Evolutionary conservation across 2,329 filamentous ascomycete genomes (phyloP).

Genomic region (Calonectria pseudoturangicola): DNA sequence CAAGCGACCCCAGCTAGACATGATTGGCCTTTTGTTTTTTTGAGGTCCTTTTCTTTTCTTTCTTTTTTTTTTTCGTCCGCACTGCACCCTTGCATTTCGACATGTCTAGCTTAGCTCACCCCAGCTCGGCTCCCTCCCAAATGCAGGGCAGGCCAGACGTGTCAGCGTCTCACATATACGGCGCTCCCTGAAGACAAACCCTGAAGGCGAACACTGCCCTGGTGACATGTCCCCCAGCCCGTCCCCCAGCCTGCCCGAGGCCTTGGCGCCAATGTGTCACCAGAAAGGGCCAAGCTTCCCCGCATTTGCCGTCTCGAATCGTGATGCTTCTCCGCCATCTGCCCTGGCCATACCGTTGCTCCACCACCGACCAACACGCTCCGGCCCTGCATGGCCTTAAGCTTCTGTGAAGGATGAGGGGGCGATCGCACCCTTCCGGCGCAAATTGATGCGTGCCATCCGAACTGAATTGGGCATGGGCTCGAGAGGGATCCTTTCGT

Average conservation of each 20-base stretch:
- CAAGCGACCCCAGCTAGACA: background rate
- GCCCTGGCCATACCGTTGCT: slow-evolving; percentile 31
- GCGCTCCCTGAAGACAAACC: background rate
- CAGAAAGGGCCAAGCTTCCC: slow-evolving; percentile 1
- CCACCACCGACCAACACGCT: slow-evolving; percentile 39
- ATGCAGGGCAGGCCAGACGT: background rate
- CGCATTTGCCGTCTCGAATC: slow-evolving; percentile 32
- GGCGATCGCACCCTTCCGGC: slow-evolving; percentile 40
- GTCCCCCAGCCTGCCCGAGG: background rate
- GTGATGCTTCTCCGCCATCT: slow-evolving; percentile 35
- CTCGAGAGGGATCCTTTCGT: slow-evolving; percentile 42
- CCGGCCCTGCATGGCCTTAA: slow-evolving; percentile 43
- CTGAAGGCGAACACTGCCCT: background rate
- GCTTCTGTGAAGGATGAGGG: slow-evolving; percentile 36
- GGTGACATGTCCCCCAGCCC: background rate
- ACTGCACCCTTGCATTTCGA: slow-evolving; percentile 9
- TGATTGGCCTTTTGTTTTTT: background rate
- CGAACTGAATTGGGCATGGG: slow-evolving; percentile 43
- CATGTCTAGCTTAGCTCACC: background rate
- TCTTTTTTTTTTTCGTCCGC: background rate
- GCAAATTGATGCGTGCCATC: slow-evolving; percentile 46
- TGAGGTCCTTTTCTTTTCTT: background rate
- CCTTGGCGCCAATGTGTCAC: background rate
- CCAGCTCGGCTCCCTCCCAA: slow-evolving; percentile 14
- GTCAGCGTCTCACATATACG: slow-evolving; percentile 18